Conservation (phyloP, 1,139 yeast species). For the Suhomyces wounanorum region DNA sequence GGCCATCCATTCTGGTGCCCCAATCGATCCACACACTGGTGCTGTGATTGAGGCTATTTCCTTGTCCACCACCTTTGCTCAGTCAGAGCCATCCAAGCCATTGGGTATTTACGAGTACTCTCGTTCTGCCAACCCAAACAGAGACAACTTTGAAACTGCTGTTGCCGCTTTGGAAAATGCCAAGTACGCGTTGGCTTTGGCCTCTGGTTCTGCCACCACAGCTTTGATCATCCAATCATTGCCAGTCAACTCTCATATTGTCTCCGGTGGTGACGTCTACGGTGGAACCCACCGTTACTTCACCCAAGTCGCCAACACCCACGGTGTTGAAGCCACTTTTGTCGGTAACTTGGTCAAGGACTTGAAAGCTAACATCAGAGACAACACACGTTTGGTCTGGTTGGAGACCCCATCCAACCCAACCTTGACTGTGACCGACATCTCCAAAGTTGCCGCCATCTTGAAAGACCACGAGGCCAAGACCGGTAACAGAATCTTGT, state of each 20-base stretch:
- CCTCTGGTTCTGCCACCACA: constrained; percentile 87
- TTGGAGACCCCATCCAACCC: constrained; percentile 91
- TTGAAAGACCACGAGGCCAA: constrained; percentile 49
- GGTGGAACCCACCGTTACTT: constrained; percentile 94
- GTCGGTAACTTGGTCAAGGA: constrained; percentile 66
- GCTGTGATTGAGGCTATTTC: constrained; percentile 88
- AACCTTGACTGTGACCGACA: constrained; percentile 75
- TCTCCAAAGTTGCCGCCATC: constrained; percentile 56
- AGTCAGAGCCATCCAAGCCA: constrained; percentile 74
- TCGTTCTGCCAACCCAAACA: constrained; percentile 85
- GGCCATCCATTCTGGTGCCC: constrained; percentile 85
- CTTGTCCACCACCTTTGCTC: constrained; percentile 84
- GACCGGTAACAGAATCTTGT: constrained; percentile 51
- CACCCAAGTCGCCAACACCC: constrained; percentile 81
- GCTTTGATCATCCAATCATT: constrained; percentile 76
- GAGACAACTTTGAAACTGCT: constrained; percentile 78
- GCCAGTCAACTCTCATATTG: constrained; percentile 71
- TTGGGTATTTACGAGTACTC: constrained; percentile 83
- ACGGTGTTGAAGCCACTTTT: constrained; percentile 72
- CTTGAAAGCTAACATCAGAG: constrained; percentile 54
- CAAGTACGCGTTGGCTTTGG: constrained; percentile 74
- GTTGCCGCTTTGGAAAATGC: constrained; percentile 82
- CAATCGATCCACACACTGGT: constrained; percentile 73
- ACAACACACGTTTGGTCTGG: constrained; percentile 79
- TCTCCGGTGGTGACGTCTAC: constrained; percentile 85